These are phyloP conservation scores for Fusarium tricinctum DNA, from an alignment of 2,329 filamentous ascomycete genomes.

Conservation along the genomic window DNA sequence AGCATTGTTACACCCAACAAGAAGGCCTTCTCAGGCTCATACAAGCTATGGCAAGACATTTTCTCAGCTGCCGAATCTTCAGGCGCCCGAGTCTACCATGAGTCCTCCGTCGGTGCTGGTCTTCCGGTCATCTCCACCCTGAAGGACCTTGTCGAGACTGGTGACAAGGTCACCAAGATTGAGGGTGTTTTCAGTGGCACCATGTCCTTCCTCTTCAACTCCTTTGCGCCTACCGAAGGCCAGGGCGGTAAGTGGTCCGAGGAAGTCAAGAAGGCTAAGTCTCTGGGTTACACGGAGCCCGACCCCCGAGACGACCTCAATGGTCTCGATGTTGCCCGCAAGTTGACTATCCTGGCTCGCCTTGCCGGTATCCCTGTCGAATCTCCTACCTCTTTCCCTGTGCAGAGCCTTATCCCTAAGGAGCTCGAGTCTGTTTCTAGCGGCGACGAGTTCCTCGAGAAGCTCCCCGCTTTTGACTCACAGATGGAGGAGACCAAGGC, in stretches of 20 bases:
- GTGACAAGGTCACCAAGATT: slow-evolving; percentile 90
- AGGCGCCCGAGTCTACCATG: slow-evolving; percentile 91
- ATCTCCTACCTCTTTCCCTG: slow-evolving; percentile 89
- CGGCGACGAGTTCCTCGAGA: slow-evolving; percentile 87
- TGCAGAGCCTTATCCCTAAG: slow-evolving; percentile 91
- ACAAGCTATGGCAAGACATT: slow-evolving; percentile 88
- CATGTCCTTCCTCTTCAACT: slow-evolving; percentile 98
- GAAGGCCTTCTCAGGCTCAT: slow-evolving; percentile 91
- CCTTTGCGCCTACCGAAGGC: slow-evolving; percentile 85
- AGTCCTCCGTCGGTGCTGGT: slow-evolving; percentile 93
- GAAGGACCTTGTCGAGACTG: slow-evolving; percentile 93
- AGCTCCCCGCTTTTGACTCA: slow-evolving; percentile 84
- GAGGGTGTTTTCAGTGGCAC: slow-evolving; percentile 98
- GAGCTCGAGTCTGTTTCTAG: slow-evolving; percentile 83
- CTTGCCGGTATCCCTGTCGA: slow-evolving; percentile 85
- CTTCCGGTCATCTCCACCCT: slow-evolving; percentile 94
- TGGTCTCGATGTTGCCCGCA: slow-evolving; percentile 91
- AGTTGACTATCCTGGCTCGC: slow-evolving; percentile 93
- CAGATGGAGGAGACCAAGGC: slow-evolving; percentile 90
- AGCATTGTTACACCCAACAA: slow-evolving; percentile 98
- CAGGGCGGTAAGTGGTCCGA: slow-evolving; percentile 86
- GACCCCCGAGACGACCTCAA: slow-evolving; percentile 90
- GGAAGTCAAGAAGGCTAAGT: slow-evolving; percentile 92
- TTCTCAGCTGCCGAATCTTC: slow-evolving; percentile 78
- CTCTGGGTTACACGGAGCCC: slow-evolving; percentile 91